phyloP scores from a whole-genome alignment of 441 rosid species.

The Viola pubescens region DNA sequence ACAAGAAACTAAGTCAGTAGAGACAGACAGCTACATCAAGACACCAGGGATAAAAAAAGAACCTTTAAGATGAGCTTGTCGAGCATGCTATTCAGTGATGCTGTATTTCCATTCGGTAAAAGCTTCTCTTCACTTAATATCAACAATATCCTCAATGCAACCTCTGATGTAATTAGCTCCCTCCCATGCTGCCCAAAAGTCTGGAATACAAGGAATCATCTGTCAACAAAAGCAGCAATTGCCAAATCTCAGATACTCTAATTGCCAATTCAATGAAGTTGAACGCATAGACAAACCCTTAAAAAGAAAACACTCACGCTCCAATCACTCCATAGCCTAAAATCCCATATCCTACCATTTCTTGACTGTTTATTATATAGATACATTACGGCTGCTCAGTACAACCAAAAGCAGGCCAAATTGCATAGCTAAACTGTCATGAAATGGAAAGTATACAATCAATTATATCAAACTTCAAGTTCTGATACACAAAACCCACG shows the following conservation, averaged over 20 bases:
- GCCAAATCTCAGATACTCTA: constrained; percentile 19
- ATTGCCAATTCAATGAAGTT: no score
- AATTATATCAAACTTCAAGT: no score
- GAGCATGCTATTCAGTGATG: constrained; percentile 40
- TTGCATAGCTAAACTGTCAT: no score
- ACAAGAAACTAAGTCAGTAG: background rate
- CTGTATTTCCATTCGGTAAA: constrained; percentile 38
- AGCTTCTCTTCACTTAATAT: constrained; percentile 80
- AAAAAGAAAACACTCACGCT: no score
- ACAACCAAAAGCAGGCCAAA: no score
- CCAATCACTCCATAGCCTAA: no score
- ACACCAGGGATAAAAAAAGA: constrained; percentile 1
- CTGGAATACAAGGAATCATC: constrained; percentile 99
- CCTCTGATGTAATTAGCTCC: constrained; percentile 92
- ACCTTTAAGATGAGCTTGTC: constrained; percentile 84
- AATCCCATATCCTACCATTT: background rate
- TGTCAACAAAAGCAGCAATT: constrained; percentile 80
- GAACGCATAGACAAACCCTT: no score
- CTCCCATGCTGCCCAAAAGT: constrained; percentile 99
- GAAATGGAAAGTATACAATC: no score
- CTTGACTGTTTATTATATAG: background rate
- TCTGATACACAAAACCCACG: no score
- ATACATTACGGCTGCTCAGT: no score
- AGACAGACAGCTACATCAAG: background rate
- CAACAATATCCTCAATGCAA: constrained; percentile 73